Percentiles rank a stretch among this genome's conserved stretches.
phyloP scores from a whole-genome alignment of 768 basidiomycete genomes.

The Naematelia encephala region DNA sequence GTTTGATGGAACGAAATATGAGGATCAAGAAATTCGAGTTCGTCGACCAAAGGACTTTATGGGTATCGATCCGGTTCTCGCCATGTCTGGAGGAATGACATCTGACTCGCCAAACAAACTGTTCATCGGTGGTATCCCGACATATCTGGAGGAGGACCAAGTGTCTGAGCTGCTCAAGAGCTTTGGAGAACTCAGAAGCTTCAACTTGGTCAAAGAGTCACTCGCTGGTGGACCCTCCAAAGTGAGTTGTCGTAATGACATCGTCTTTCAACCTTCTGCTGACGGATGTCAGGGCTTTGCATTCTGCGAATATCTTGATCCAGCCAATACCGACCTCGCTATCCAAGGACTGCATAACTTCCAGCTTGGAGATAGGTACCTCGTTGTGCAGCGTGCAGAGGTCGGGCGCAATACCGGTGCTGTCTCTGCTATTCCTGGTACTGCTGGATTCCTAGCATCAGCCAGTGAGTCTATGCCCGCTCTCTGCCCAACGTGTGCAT shows the following conservation, averaged over 20 bases:
- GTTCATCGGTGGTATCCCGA: constrained; percentile 91
- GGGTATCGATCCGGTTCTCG: constrained; percentile 65
- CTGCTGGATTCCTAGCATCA: constrained; percentile 27
- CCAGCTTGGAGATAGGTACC: constrained; percentile 91
- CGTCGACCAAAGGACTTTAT: constrained; percentile 97
- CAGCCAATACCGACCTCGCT: constrained; percentile 83
- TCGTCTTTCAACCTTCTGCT: neutral
- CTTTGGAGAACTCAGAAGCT: constrained; percentile 95
- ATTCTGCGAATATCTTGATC: constrained; percentile 96
- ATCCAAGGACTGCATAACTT: constrained; percentile 95
- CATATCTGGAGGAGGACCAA: constrained; percentile 95
- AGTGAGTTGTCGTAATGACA: constrained; percentile 53
- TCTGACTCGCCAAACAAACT: constrained; percentile 98
- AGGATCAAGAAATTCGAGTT: constrained; percentile 93
- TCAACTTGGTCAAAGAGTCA: constrained; percentile 96
- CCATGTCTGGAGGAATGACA: constrained; percentile 91
- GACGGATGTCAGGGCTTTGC: constrained; percentile 77
- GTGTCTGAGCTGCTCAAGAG: constrained; percentile 96
- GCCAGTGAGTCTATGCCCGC: constrained; percentile 22
- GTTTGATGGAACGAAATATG: constrained; percentile 94
- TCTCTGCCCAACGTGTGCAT: constrained; percentile 1
- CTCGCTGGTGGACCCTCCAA: constrained; percentile 73
- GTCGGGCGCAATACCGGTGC: constrained; percentile 58
- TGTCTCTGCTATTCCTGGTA: constrained; percentile 21
- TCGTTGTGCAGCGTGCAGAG: constrained; percentile 95